Conservation (phyloP, 768 basidiomycete genomes). For the Auriculariales sp. region DNA sequence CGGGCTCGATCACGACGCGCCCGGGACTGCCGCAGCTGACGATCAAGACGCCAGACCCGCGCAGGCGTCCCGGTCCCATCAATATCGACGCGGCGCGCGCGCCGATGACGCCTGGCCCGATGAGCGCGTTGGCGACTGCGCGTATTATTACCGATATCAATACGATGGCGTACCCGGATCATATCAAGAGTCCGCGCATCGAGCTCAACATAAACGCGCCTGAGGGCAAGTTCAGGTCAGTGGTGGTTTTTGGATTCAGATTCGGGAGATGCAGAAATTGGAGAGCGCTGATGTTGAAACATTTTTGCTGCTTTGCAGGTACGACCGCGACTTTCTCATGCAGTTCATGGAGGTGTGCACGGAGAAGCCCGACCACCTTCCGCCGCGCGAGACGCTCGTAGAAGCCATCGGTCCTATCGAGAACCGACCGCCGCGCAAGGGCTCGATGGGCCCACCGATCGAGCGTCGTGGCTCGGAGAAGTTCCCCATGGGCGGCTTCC, state of each 20-base stretch:
- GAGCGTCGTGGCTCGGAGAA: constrained; percentile 13
- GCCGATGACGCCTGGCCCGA: constrained; percentile 9
- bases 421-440: constrained; percentile 28
- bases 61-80: constrained; percentile 3
- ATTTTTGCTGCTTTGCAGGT: constrained; percentile 30
- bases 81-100: constrained; percentile 4
- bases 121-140: constrained; percentile 50
- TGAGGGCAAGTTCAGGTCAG: constrained; percentile 79
- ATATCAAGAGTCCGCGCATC: constrained; percentile 63
- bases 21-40: too few relatives aligned
- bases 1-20: too few relatives aligned
- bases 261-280: constrained; percentile 1
- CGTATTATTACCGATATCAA: constrained; percentile 73
- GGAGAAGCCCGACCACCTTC: constrained; percentile 86
- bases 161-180: constrained; percentile 66
- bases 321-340: constrained; percentile 92
- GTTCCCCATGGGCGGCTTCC: constrained; percentile 12
- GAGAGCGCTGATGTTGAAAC: neutral
- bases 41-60: neutral
- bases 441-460: constrained; percentile 29
- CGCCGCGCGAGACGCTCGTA: constrained; percentile 81
- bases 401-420: constrained; percentile 32
- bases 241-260: constrained; percentile 4
- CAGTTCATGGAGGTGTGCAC: constrained; percentile 93
- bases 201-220: constrained; percentile 76